phyloP scores from a whole-genome alignment of 768 basidiomycete species.

The Xanthoconium purpureum region DNA sequence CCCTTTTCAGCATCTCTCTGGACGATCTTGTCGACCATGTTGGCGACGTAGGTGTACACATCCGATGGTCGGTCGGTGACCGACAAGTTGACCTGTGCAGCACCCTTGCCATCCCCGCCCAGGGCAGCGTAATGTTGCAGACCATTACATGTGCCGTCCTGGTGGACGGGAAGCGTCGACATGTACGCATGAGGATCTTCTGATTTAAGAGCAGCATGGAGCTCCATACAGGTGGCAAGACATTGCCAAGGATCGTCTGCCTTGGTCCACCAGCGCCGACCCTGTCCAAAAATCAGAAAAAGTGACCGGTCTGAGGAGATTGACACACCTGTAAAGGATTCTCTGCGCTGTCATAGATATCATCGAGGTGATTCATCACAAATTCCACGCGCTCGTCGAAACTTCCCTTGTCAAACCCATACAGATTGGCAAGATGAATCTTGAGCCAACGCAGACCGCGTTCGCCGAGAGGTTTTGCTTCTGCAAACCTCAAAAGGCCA shows the following conservation, averaged over 20 bases:
- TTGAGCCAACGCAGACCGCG: conserved; percentile 92
- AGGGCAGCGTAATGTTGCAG: conserved; percentile 98
- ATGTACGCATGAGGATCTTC: conserved; percentile 54
- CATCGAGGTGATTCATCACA: conserved; percentile 65
- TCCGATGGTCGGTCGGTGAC: conserved; percentile 86
- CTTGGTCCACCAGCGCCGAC: conserved; percentile 79
- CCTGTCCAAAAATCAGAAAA: conserved; percentile 39
- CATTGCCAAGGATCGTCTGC: conserved; percentile 99
- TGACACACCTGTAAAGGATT: conserved; percentile 68
- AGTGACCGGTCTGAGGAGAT: neutral
- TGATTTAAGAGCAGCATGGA: conserved; percentile 75
- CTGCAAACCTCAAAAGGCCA: conserved; percentile 81
- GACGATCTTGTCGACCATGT: conserved; percentile 75
- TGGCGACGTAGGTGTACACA: conserved; percentile 89
- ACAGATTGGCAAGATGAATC: conserved; percentile 90
- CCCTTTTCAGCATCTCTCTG: conserved; percentile 52
- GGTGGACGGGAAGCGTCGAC: conserved; percentile 86
- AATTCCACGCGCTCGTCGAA: conserved; percentile 91
- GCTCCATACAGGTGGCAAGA: conserved; percentile 87
- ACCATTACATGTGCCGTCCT: conserved; percentile 98
- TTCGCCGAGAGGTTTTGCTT: conserved; percentile 73
- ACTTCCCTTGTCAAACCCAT: conserved; percentile 91
- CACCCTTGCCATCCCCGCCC: conserved; percentile 87
- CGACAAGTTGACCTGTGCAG: conserved; percentile 87
- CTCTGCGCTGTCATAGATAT: conserved; percentile 79